Base-by-base conservation (phyloP, 2,329 filamentous ascomycete species). In the Endocalyx cinctus region DNA sequence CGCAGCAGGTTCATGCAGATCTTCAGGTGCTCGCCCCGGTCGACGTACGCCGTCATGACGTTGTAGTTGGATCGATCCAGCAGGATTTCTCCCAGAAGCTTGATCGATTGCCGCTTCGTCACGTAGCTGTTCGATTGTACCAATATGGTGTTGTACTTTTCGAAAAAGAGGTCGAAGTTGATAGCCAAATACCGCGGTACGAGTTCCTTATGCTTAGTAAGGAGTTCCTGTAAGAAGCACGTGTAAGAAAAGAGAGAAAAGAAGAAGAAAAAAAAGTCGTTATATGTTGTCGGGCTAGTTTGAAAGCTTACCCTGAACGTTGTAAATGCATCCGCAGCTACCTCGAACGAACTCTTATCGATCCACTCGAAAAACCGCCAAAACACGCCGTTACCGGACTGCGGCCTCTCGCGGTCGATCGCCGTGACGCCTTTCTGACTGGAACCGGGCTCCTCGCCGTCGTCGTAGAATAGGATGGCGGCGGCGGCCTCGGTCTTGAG, bases 301-400 rank as follows among this genome's bases (percentile, higher is more conserved):
- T 10, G 25, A 25, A 17, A 32, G 34, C 77, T 52, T 73, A 95
- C 87, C 59, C 90, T 77, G 63, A 98, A 98, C 5, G 90, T 97
- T 38, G 89, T 95, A 60, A 98, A 98, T 2, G 92, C 90, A 68
- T 98, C 92, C 19, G 92, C 90, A 51, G 88, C 89, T 46, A 97
- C 87, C 67, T 98, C 92, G 54, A 98, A 98, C 18, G 85, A 89
- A 48, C 88, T 87, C 63, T 87, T 87, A 64, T 97, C 89, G 51
- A 98, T 94, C 87, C 90, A 98, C 41, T 84, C 79, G 55, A 98
- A 97, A 64, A 97, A 97, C 29, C 78, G 82, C 92, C 92, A 98
- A 59, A 98, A 96, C 2, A 96, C 79, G 4, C 90, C 90, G 27
- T 79, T 74, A 10, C 89, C 89, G 29, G 76, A 83, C 50, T 92